Conservation (phyloP, 2,329 filamentous ascomycete genomes). For the Ascochyta pisi region DNA sequence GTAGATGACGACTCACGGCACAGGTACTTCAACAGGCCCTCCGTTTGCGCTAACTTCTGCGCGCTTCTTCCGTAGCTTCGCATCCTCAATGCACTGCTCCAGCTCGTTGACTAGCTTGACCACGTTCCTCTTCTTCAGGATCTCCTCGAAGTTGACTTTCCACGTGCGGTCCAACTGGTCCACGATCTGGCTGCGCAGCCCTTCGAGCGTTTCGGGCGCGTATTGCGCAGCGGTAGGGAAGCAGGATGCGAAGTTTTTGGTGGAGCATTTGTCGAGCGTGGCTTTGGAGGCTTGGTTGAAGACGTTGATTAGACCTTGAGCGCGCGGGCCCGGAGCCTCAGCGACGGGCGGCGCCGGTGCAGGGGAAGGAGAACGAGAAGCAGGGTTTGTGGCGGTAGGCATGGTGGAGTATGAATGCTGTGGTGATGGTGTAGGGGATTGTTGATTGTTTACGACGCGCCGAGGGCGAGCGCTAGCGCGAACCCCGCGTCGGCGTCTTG, state of each 20-base stretch:
- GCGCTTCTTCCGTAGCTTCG: conserved; percentile 59
- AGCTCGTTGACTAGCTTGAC: conserved; percentile 66
- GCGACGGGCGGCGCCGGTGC: conserved; percentile 60
- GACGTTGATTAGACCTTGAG: conserved; percentile 65
- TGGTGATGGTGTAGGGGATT: conserved; percentile 3
- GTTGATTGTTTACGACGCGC: conserved; percentile 16
- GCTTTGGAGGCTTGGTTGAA: conserved; percentile 66
- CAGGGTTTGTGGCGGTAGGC: conserved; percentile 37
- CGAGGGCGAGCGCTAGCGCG: conserved; percentile 11
- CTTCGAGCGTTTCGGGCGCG: conserved; percentile 62
- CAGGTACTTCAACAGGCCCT: conserved; percentile 42
- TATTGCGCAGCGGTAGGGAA: conserved; percentile 68
- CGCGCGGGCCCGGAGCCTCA: conserved; percentile 65
- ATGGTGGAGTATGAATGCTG: conserved; percentile 29
- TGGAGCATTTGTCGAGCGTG: conserved; percentile 66
- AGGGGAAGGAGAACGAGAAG: conserved; percentile 58
- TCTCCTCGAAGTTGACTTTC: conserved; percentile 66
- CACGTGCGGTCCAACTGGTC: conserved; percentile 64
- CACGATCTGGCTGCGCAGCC: conserved; percentile 65
- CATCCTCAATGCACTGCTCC: conserved; percentile 66
- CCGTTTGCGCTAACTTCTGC: conserved; percentile 49
- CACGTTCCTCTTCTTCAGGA: conserved; percentile 63
- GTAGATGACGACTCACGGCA: conserved; percentile 54
- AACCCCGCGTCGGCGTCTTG: background rate
- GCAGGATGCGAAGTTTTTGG: conserved; percentile 67